Conservation (phyloP, 768 basidiomycete genomes). For the Russula earlei region DNA sequence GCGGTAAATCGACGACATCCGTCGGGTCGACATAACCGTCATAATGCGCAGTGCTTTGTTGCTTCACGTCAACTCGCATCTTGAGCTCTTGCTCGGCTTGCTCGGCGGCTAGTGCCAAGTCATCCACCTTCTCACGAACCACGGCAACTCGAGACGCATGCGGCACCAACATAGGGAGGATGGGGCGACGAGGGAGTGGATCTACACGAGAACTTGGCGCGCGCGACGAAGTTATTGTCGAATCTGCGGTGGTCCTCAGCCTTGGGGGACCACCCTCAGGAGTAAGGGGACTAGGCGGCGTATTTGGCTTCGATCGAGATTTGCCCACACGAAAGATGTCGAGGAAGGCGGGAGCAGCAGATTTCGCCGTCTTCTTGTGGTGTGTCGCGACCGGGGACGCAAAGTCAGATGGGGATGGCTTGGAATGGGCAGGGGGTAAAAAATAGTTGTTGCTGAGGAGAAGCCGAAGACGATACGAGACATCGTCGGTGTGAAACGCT, state of each 20-base stretch:
- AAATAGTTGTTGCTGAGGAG: constrained; percentile 85
- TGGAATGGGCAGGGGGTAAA: constrained; percentile 78
- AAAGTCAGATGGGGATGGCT: constrained; percentile 64
- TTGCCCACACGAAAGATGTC: constrained; percentile 65
- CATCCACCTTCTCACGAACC: constrained; percentile 71
- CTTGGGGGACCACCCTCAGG: constrained; percentile 28
- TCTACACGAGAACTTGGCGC: constrained; percentile 19
- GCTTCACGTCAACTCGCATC: constrained; percentile 39
- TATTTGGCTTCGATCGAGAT: constrained; percentile 54
- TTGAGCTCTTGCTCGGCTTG: constrained; percentile 70
- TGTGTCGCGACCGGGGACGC: constrained; percentile 31
- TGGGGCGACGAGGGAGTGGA: constrained; percentile 19
- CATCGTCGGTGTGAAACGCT: constrained; percentile 54
- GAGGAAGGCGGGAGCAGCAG: constrained; percentile 47
- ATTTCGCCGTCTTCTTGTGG: constrained; percentile 39
- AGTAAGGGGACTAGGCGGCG: constrained; percentile 30
- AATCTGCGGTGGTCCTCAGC: constrained; percentile 21
- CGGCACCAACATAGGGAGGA: constrained; percentile 6
- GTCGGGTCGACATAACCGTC: constrained; percentile 74
- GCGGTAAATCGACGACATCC: constrained; percentile 72
- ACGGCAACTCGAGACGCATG: constrained; percentile 51
- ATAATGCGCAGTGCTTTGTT: constrained; percentile 32
- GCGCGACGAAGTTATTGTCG: constrained; percentile 14
- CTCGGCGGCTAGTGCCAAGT: constrained; percentile 59
- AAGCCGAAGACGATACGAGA: constrained; percentile 73